These are phyloP conservation scores for Madurella fahalii DNA, from an alignment of 2,329 filamentous ascomycete genomes.

Conservation along the genomic window DNA sequence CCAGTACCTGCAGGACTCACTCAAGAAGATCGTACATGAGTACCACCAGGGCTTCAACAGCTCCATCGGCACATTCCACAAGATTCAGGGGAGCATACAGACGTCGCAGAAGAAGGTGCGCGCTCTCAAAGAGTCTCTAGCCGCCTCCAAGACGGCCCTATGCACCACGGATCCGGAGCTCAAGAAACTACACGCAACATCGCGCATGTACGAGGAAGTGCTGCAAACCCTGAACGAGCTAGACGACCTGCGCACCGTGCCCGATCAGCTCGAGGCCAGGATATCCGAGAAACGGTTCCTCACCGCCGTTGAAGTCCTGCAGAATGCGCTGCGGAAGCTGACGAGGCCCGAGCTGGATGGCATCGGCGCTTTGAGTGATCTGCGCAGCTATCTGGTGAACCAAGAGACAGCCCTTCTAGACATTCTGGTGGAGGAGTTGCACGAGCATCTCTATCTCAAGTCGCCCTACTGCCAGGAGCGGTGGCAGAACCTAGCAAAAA, in stretches of 20 bases:
- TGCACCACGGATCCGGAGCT: slow-evolving; percentile 85
- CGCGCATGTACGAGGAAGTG: slow-evolving; percentile 86
- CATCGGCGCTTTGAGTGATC: slow-evolving; percentile 81
- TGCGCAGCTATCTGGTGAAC: slow-evolving; percentile 84
- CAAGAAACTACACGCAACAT: slow-evolving; percentile 80
- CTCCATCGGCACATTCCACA: slow-evolving; percentile 97
- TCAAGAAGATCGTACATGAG: slow-evolving; percentile 95
- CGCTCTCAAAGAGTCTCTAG: slow-evolving; percentile 75
- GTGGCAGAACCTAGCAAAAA: slow-evolving; percentile 79
- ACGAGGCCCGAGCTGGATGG: slow-evolving; percentile 84
- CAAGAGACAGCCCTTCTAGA: slow-evolving; percentile 91
- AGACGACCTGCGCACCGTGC: slow-evolving; percentile 82
- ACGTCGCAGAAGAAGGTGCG: slow-evolving; percentile 82
- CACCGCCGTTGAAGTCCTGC: slow-evolving; percentile 85
- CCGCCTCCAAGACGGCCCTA: slow-evolving; percentile 74
- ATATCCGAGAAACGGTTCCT: slow-evolving; percentile 97
- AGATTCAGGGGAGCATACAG: slow-evolving; percentile 92
- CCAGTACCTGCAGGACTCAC: slow-evolving; percentile 80
- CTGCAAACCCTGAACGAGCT: slow-evolving; percentile 78
- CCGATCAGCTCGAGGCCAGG: slow-evolving; percentile 86
- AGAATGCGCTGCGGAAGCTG: slow-evolving; percentile 79
- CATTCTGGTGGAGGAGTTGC: slow-evolving; percentile 93
- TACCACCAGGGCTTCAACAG: slow-evolving; percentile 99
- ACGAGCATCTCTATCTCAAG: slow-evolving; percentile 95
- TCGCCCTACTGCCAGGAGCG: slow-evolving; percentile 95